These are phyloP conservation scores for Nicotiana tomentosiformis DNA, from an alignment of 257 asterid species.

Conservation along the genomic window DNA sequence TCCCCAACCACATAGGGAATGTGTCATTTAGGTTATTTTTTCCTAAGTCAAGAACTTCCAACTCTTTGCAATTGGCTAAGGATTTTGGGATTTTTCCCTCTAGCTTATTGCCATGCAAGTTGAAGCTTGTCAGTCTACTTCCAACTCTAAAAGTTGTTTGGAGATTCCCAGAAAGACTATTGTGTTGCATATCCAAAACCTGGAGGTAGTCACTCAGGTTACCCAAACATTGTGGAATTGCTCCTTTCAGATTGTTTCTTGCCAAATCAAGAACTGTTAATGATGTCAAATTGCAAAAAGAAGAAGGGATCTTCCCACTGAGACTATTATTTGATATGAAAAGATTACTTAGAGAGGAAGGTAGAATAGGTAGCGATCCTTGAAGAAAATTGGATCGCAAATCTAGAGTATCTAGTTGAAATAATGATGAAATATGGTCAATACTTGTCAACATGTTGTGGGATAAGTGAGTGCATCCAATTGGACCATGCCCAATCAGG, in stretches of 20 bases:
- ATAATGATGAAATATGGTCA: too few species aligned
- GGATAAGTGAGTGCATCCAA: neutral
- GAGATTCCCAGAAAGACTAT: neutral
- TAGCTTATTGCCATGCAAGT: slow-evolving; percentile 7
- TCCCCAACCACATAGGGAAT: slow-evolving; percentile 13
- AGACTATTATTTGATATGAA: slow-evolving; percentile 7
- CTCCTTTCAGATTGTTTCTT: slow-evolving; percentile 9
- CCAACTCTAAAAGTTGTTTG: neutral
- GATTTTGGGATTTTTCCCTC: slow-evolving; percentile 8
- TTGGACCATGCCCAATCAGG: neutral
- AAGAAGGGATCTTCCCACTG: slow-evolving; percentile 3
- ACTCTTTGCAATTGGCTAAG: too few species aligned
- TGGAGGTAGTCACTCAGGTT: neutral
- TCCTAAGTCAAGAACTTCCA: slow-evolving; percentile 12
- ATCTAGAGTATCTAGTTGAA: neutral
- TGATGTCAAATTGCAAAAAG: slow-evolving; percentile 2
- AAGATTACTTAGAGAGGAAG: neutral
- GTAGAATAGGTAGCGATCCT: slow-evolving; percentile 3
- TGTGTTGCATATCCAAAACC: neutral
- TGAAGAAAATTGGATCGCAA: neutral
- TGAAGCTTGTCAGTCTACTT: neutral
- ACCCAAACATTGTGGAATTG: slow-evolving; percentile 7
- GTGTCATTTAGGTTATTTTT: slow-evolving; percentile 1
- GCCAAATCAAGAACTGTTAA: neutral
- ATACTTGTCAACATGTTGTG: slow-evolving; percentile 3